Evolutionary conservation across 1,139 yeast species (phyloP), one percentile per base, ranked within the genome.

Genomic region (Maudiozyma humilis): DNA sequence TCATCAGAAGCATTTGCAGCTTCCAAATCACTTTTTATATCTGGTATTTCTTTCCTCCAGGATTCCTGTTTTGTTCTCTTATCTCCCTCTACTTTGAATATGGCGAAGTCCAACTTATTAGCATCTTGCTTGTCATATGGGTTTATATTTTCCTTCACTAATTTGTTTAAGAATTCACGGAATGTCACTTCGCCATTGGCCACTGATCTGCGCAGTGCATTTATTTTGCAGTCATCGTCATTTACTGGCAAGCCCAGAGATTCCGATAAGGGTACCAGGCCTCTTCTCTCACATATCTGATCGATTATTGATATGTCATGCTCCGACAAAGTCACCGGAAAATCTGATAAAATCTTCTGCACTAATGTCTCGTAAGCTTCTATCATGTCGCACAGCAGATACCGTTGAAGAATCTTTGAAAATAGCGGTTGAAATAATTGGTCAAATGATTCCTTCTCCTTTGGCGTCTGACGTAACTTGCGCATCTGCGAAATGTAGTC

Each of bases 251-350:
- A 10, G n/a, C 38, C 29, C n/a, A 19, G 15, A n/a, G 14, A 35
- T 18, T 19, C 14, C 14, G 38, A 35, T 14, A 35, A 13, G 4
- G 38, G 6, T n/a, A 16, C 25, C 6, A 44, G 38, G 6, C 48
- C 54, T 38, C 43, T 38, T 33, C 43, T 53, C 25, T 53, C 48
- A 36, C 49, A 40, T 30, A 52, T 30, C 18, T 46, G 45, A 12
- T 31, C 13, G 12, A 55, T 34, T 19, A 40, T 17, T 2, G 41
- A 34, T 18, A 37, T 42, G 39, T 47, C 47, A 38, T 52, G 56
- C 3, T 44, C 44, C 38, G 46, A 40, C 12, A 49, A 34, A 18
- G 32, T 35, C n/a, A 41, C 33, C 10, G 33, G 27, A 51, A 48
- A 49, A 12, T 45, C 44, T 15, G 40, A 23, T 5, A 47, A 35